These are phyloP conservation scores for Toxicodendron radicans DNA, from an alignment of 345 rosid genomes.

Conservation along the genomic window DNA sequence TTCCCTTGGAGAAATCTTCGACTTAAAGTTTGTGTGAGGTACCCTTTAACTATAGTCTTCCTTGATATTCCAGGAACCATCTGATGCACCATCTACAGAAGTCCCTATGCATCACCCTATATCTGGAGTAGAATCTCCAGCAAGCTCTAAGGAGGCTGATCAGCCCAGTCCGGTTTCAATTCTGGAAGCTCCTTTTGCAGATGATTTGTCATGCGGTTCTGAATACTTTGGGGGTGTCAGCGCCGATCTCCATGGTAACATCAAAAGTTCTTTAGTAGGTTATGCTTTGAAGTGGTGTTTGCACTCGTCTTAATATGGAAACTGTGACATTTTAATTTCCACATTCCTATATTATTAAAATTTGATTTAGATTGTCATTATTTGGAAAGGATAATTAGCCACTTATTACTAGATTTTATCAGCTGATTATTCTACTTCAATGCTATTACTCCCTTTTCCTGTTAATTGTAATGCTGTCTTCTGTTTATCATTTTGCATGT, in stretches of 20 bases:
- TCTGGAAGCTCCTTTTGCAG: constrained; percentile 79
- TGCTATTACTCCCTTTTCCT: neutral
- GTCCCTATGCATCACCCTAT: constrained; percentile 35
- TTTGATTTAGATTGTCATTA: neutral
- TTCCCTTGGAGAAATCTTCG: neutral
- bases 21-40: neutral
- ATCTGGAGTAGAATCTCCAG: constrained; percentile 50
- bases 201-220: constrained; percentile 73
- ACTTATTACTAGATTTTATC: neutral
- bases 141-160: constrained; percentile 70
- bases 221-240: constrained; percentile 93
- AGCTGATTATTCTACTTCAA: neutral
- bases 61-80: constrained; percentile 52
- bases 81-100: constrained; percentile 36
- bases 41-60: constrained; percentile 3
- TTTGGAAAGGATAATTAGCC: neutral
- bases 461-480: neutral
- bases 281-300: neutral
- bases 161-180: constrained; percentile 97
- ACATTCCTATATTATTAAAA: neutral
- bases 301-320: neutral
- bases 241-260: constrained; percentile 92
- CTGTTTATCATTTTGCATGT: neutral
- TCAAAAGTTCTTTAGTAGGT: neutral
- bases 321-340: neutral